A percentile compares a stretch with the other conserved stretches of the same genome.
Conservation (phyloP, 345 rosid genomes). For the Camelina neglecta region DNA sequence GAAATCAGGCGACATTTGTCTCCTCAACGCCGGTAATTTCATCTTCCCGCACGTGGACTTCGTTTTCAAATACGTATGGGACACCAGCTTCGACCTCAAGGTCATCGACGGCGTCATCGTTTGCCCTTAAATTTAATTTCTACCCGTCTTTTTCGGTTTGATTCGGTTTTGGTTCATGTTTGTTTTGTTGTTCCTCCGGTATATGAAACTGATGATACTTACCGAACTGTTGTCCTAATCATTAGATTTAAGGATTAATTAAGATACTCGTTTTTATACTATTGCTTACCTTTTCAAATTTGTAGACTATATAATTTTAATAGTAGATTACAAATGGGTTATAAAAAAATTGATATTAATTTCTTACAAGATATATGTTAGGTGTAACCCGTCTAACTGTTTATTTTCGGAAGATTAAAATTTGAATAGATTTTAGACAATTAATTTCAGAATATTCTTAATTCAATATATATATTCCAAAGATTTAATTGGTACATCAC, state of each 20-base stretch:
- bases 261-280: not conserved
- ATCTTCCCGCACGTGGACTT: not conserved
- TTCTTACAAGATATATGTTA: no score
- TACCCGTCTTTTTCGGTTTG: not conserved
- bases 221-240: not conserved
- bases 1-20: slow-evolving; percentile 19
- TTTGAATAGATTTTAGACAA: no score
- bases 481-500: no score
- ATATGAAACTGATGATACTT: not conserved
- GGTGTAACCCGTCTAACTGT: no score
- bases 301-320: no score
- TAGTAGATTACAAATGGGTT: no score
- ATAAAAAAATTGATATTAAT: no score
- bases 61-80: slow-evolving; percentile 34
- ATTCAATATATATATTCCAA: no score
- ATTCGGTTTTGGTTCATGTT: not conserved
- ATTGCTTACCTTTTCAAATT: not conserved
- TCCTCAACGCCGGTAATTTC: slow-evolving; percentile 10
- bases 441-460: no score
- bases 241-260: slow-evolving; percentile 1
- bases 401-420: no score
- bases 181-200: not conserved
- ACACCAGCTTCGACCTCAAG: slow-evolving; percentile 25
- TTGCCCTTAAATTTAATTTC: not conserved
- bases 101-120: not conserved